phyloP scores from a whole-genome alignment of 768 basidiomycete genomes.

The Strobilomyces echinocephalus region DNA sequence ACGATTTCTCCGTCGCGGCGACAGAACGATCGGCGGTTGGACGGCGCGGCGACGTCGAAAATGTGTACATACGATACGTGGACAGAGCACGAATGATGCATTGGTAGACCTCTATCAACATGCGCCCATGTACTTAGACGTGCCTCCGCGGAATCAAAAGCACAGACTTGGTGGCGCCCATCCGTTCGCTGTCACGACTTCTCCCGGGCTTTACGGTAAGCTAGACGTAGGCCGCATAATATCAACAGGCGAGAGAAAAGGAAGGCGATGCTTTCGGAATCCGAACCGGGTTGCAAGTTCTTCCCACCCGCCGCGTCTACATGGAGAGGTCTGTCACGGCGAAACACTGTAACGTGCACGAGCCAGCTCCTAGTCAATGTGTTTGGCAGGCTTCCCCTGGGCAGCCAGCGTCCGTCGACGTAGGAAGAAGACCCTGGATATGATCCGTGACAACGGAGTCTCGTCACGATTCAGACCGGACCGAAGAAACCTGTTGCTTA shows the following conservation, averaged over 20 bases:
- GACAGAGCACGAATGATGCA: no score
- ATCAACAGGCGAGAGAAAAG: neutral
- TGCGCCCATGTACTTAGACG: neutral
- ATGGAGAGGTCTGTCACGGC: conserved; percentile 3
- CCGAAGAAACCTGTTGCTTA: neutral
- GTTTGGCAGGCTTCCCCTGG: neutral
- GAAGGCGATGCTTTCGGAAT: neutral
- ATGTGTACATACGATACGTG: neutral
- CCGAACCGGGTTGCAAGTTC: neutral
- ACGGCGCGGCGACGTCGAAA: conserved; percentile 17
- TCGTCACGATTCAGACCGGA: neutral
- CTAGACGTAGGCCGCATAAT: neutral
- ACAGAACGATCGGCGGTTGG: conserved; percentile 14
- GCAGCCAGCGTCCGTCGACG: neutral
- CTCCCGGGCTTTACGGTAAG: conserved; percentile 3
- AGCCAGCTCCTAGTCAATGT: neutral
- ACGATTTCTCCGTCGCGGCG: neutral
- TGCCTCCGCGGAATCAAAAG: conserved; percentile 23
- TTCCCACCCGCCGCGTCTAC: neutral
- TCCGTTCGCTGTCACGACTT: conserved; percentile 1
- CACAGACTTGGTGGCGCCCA: neutral
- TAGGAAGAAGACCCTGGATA: conserved; percentile 1
- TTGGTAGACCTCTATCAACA: no score
- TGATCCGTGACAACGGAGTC: conserved; percentile 15
- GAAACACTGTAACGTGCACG: neutral